Conservation (phyloP, 75 land plant species). For the Larix kaempferi region DNA sequence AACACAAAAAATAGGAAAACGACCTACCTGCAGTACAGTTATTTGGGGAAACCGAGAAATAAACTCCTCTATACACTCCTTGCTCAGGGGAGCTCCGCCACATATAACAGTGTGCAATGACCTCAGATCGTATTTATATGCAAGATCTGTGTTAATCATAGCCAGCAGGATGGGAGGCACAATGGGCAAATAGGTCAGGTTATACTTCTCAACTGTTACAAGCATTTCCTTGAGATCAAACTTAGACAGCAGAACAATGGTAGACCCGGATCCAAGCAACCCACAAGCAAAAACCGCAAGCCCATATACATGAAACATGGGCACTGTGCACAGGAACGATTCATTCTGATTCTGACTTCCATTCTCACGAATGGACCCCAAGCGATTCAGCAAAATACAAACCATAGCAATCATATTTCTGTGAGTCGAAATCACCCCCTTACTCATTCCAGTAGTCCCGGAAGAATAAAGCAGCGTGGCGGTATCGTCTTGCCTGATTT, state of each 20-base stretch:
- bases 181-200: conserved; percentile 55
- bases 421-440: conserved; percentile 80
- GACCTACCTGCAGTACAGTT: conserved; percentile 18
- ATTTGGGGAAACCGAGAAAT: conserved; percentile 54
- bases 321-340: conserved; percentile 63
- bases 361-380: conserved; percentile 1
- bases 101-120: conserved; percentile 46
- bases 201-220: conserved; percentile 41
- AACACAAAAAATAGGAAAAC: not conserved
- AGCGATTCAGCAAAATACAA: conserved; percentile 17
- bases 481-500: not conserved
- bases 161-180: conserved; percentile 90
- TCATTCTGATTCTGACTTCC: not conserved
- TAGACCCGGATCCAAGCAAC: conserved; percentile 46
- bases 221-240: conserved; percentile 78
- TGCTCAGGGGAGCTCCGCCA: conserved; percentile 87
- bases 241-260: conserved; percentile 63
- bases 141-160: conserved; percentile 42
- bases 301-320: conserved; percentile 94
- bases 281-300: conserved; percentile 53
- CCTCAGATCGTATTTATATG: conserved; percentile 45
- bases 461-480: conserved; percentile 9
- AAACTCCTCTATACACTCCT: conserved; percentile 77
- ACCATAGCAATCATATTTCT: conserved; percentile 71
- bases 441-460: conserved; percentile 83